Percentiles rank a stretch among this genome's conserved stretches.
Conservation (phyloP, 495 filamentous ascomycete genomes). For the Immersiella caudata region DNA sequence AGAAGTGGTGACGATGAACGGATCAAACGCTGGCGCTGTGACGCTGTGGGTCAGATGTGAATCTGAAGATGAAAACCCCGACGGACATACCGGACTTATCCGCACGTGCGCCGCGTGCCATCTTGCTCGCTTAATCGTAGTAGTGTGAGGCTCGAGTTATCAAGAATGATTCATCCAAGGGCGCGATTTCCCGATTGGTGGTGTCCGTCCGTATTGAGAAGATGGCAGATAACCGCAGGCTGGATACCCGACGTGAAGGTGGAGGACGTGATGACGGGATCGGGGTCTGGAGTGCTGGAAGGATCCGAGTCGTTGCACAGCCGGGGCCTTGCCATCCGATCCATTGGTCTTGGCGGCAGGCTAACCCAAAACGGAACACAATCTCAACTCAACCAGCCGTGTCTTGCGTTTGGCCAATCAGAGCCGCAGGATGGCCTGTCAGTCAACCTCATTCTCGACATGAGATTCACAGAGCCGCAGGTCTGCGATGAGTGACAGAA, state of each 20-base stretch:
- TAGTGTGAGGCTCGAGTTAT: no score
- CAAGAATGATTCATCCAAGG: no score
- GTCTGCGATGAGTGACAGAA: neutral
- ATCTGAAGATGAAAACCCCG: neutral
- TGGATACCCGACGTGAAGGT: no score
- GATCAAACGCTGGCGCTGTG: constrained; percentile 6
- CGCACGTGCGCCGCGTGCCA: neutral
- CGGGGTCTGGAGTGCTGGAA: neutral
- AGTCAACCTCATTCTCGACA: no score
- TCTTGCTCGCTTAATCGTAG: neutral
- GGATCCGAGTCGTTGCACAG: neutral
- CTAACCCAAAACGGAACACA: neutral
- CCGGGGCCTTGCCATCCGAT: no score
- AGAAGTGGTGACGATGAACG: constrained; percentile 38
- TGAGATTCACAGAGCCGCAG: no score
- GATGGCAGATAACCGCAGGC: no score
- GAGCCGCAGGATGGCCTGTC: neutral
- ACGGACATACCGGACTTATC: neutral
- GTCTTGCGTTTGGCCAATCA: neutral
- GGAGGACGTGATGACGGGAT: no score
- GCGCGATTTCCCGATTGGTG: no score
- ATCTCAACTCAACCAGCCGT: neutral
- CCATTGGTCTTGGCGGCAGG: neutral
- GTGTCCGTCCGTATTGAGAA: no score
- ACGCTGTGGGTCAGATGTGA: neutral